Conservation (phyloP, 1,284 basidiomycete genomes). For the Irpex sp. region DNA sequence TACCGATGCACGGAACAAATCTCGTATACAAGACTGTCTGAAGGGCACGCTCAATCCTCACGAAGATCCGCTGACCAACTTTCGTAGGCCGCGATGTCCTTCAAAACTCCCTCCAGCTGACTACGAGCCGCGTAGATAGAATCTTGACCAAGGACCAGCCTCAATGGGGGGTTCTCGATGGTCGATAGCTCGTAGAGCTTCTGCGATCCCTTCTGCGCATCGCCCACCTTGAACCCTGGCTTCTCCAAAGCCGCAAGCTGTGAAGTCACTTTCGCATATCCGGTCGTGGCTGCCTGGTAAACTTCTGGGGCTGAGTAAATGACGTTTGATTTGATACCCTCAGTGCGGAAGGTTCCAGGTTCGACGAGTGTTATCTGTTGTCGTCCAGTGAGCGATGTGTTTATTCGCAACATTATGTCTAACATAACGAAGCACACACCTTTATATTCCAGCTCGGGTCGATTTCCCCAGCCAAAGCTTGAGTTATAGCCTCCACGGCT, state of each 20-base stretch:
- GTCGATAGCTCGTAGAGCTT: constrained; percentile 26
- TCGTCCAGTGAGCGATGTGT: neutral
- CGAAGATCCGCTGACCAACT: neutral
- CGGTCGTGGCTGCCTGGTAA: neutral
- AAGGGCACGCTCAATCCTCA: neutral
- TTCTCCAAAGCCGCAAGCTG: neutral
- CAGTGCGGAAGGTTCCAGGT: constrained; percentile 8
- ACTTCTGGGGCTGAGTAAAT: neutral
- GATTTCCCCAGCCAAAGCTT: constrained; percentile 1
- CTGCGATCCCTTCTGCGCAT: neutral
- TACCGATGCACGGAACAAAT: no score
- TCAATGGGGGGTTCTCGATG: constrained; percentile 40
- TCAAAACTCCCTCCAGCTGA: neutral
- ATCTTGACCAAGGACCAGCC: constrained; percentile 44
- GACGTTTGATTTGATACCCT: neutral
- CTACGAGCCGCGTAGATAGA: constrained; percentile 47
- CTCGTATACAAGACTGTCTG: no score
- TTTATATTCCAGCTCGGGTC: constrained; percentile 6
- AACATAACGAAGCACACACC: neutral
- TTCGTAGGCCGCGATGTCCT: neutral
- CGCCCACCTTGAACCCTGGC: neutral
- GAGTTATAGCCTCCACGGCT: neutral
- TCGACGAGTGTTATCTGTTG: constrained; percentile 6
- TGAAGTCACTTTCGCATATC: neutral
- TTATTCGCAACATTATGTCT: neutral